Evolutionary conservation across 352 stramenopile genomes (phyloP).

Genomic region (Pythium sukuiense): DNA sequence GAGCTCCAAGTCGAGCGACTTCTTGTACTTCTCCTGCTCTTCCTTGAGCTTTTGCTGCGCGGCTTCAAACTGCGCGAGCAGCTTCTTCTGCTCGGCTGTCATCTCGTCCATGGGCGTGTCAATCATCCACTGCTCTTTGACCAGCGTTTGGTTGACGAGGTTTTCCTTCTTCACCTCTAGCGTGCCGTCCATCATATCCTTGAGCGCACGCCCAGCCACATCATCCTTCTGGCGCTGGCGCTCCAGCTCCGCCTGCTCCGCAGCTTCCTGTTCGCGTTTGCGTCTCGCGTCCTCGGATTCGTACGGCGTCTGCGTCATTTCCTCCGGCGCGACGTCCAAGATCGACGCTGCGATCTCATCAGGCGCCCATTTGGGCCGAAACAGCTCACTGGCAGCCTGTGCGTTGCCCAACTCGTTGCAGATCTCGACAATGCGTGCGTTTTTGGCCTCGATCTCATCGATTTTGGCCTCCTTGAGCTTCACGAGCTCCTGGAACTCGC

Average conservation of each 20-base stretch:
- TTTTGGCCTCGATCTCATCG: conserved; percentile 88
- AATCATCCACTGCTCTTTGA: conserved; percentile 90
- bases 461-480: conserved; percentile 80
- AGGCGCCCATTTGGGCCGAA: conserved; percentile 46
- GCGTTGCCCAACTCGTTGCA: conserved; percentile 49
- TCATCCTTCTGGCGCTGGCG: conserved; percentile 79
- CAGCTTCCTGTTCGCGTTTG: conserved; percentile 44
- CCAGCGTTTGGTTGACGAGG: conserved; percentile 51
- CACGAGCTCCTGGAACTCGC: conserved; percentile 74
- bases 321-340: conserved; percentile 57
- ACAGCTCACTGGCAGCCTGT: conserved; percentile 36
- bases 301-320: conserved; percentile 88
- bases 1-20: conserved; percentile 80
- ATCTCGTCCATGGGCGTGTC: conserved; percentile 57
- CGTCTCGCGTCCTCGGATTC: conserved; percentile 68
- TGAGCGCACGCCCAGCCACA: conserved; percentile 69
- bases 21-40: conserved; percentile 90
- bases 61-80: conserved; percentile 47
- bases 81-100: conserved; percentile 62
- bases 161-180: conserved; percentile 89
- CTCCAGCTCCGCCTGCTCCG: conserved; percentile 37
- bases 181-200: conserved; percentile 95
- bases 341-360: conserved; percentile 73
- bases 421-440: conserved; percentile 89
- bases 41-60: conserved; percentile 70